Evolutionary conservation across 2,329 filamentous ascomycete species (phyloP).

Genomic region (Aspergillus transmontanensis): DNA sequence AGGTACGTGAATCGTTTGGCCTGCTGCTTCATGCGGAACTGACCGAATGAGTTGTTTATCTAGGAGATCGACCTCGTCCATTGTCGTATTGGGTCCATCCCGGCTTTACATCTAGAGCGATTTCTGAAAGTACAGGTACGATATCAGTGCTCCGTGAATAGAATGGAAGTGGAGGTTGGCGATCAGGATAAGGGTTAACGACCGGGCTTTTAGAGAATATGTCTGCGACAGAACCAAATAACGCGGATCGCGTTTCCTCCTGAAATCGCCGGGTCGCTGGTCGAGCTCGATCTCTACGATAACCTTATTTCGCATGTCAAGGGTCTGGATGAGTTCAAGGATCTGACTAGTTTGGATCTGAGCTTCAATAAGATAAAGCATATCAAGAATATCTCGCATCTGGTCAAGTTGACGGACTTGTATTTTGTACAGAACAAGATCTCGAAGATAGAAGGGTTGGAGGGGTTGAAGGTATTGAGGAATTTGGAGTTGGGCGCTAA

Average conservation of each 20-base stretch:
- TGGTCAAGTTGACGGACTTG: slow-evolving; percentile 77
- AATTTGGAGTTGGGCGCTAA: slow-evolving; percentile 93
- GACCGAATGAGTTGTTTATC: slow-evolving; percentile 3
- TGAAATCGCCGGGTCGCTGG: slow-evolving; percentile 65
- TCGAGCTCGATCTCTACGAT: slow-evolving; percentile 93
- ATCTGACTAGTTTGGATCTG: slow-evolving; percentile 80
- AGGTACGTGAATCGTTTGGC: slow-evolving; percentile 40
- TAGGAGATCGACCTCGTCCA: slow-evolving; percentile 90
- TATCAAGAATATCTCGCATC: slow-evolving; percentile 82
- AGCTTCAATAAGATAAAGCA: slow-evolving; percentile 99
- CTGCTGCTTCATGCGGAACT: slow-evolving; percentile 10
- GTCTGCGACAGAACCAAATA: slow-evolving; percentile 91
- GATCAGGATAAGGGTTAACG: not conserved
- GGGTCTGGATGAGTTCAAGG: slow-evolving; percentile 74
- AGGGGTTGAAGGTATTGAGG: slow-evolving; percentile 71
- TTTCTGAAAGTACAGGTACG: slow-evolving; percentile 70
- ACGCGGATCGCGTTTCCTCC: slow-evolving; percentile 75
- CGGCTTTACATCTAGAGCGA: slow-evolving; percentile 76
- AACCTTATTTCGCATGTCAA: slow-evolving; percentile 88
- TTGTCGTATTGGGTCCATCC: slow-evolving; percentile 76
- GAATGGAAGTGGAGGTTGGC: not conserved
- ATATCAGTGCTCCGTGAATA: not conserved
- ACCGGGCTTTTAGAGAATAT: slow-evolving; percentile 60
- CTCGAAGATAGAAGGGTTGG: slow-evolving; percentile 79
- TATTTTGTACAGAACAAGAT: slow-evolving; percentile 98